Evolutionary conservation across 257 asterid genomes (phyloP), one percentile per base, ranked within the genome.

Genomic region (Plectranthus barbatus): DNA sequence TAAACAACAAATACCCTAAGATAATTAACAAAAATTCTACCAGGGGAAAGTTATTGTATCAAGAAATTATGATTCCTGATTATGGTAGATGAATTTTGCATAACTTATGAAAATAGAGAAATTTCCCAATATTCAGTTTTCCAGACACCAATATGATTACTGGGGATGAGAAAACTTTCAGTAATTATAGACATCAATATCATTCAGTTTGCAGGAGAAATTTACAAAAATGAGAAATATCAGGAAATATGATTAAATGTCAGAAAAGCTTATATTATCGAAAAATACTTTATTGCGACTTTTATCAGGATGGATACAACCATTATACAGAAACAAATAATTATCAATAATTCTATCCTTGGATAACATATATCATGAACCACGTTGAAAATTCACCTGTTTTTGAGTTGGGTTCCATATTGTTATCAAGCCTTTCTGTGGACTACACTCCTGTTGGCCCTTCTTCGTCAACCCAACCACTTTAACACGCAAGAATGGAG

Each of bases 371-470:
- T 40, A 47, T 20, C 59, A 46, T 39, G 53, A 68, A 64, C 61
- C 29, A 39, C 42, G 8, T 44, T 36, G 18, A 46, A 18, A 39
- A 20, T 39, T 66, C 66, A 93, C 99, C 96, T 87, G 96, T 55
- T 87, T 82, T 80, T 81, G 89, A 20, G 95, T 87, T 40, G 99
- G 99, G 64, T 80, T 79, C 99, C 99, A 93, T 61, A 93, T 81
- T n/a, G 96, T 90, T 64, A 93, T 81, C 76, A 93, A 67, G 76
- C 99, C 99, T 67, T 74, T 77, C 57, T 48, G 69, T 3, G 76
- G 76, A 66, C 48, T 18, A 69, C 65, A 19, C 54, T 76, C 79
- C 54, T 13, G 76, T 34, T 62, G 72, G 62, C 73, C 34, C 72
- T 74, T 89, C 53, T 67, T 80, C 42, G 74, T 68, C 84, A 93